Base-by-base conservation (phyloP, 768 basidiomycete genomes). In the Kwoniella dendrophila region DNA sequence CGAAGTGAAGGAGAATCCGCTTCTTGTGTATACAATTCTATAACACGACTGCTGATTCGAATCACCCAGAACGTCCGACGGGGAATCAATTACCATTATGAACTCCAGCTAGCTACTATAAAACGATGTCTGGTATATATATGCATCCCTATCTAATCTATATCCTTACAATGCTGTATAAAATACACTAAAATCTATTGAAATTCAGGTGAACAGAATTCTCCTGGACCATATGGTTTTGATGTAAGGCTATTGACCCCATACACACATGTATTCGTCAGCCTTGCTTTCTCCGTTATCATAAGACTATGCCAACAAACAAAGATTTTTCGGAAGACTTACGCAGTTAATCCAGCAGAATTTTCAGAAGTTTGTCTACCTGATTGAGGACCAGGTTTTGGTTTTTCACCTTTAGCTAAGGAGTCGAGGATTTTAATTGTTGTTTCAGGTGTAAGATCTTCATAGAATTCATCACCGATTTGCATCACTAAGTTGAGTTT, bases 401-500 rank as follows among this genome's bases (percentile, higher is more conserved):
- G 92, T 78, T 89, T 90, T 78, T 87, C 83, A 47, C 92, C 94
- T 71, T 75, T 77, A 0, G 76, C 72, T 32, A 82, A 59, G 4
- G 80, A 77, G 27, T 81, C 71, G 16, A 82, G 71, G 38, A 82
- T 72, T 68, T 79, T 75, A 69, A 80, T 69, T 11, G 81, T 82
- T 12, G 79, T 78, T 61, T 82, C 81, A 1, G 82, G 81, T 12
- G 82, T 82, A 22, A 82, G 73, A 61, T 82, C 82, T 73, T 82
- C 82, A 78, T 96, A 99, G 82, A 93, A 99, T 79, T 98, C 92
- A 75, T 99, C 96, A 27, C 89, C 88, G 72, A 99, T 84, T 63
- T 88, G 92, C 80, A 99, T 83, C 96, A 98, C 98, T 45, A 30
- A 30, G 44, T 18, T 30, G 2, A 11, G 14, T 8, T 5, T 26